These are phyloP conservation scores for Arthromyces matolae DNA, from an alignment of 768 basidiomycete genomes.

Conservation along the genomic window DNA sequence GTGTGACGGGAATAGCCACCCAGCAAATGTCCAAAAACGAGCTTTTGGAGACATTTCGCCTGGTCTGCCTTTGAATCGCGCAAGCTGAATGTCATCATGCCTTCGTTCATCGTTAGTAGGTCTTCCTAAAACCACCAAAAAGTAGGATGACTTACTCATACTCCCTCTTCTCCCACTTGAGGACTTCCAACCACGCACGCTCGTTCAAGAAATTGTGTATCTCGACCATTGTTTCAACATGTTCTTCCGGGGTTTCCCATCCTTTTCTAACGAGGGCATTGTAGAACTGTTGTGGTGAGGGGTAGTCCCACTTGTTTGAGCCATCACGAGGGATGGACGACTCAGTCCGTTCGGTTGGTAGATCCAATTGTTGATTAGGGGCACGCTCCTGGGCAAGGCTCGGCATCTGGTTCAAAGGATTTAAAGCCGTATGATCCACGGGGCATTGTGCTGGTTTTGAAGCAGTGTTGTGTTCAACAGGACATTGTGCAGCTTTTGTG, in stretches of 20 bases:
- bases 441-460: slow-evolving; percentile 54
- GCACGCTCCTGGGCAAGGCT: slow-evolving; percentile 66
- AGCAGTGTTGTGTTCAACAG: slow-evolving; percentile 36
- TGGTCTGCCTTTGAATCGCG: slow-evolving; percentile 85
- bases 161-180: slow-evolving; percentile 82
- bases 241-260: slow-evolving; percentile 95
- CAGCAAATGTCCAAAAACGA: slow-evolving; percentile 78
- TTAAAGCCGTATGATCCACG: slow-evolving; percentile 56
- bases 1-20: slow-evolving; percentile 81
- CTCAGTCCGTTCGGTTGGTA: slow-evolving; percentile 71
- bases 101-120: slow-evolving; percentile 31
- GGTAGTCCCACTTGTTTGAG: slow-evolving; percentile 82
- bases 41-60: slow-evolving; percentile 96
- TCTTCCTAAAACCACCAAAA: neutral
- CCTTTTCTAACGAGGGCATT: slow-evolving; percentile 96
- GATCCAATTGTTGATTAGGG: slow-evolving; percentile 48
- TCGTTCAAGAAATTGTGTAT: slow-evolving; percentile 99
- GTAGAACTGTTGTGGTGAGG: slow-evolving; percentile 96
- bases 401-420: slow-evolving; percentile 87
- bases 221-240: slow-evolving; percentile 94
- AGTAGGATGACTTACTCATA: slow-evolving; percentile 47
- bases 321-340: slow-evolving; percentile 83
- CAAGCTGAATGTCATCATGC: slow-evolving; percentile 65
- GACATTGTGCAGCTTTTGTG: slow-evolving; percentile 33
- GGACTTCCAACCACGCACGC: slow-evolving; percentile 91